These are phyloP conservation scores for Phytophthora aleatoria DNA, from an alignment of 352 stramenopile species.

Conservation along the genomic window DNA sequence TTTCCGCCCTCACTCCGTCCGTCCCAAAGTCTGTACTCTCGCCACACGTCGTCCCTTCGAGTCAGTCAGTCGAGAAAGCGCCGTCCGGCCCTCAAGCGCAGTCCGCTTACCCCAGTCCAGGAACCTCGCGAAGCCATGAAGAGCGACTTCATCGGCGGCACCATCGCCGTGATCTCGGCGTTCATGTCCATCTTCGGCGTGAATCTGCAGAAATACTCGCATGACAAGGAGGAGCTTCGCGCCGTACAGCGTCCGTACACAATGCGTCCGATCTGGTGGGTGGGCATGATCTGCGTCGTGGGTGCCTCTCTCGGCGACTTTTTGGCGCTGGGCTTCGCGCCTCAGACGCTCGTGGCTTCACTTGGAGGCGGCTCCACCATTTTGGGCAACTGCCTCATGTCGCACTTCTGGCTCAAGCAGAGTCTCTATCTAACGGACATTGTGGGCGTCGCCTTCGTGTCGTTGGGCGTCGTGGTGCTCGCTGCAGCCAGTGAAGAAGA, in stretches of 20 bases:
- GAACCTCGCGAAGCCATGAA: constrained; percentile 22
- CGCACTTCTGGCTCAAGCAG: constrained; percentile 89
- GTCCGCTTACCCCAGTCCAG: constrained; percentile 4
- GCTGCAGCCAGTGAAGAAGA: constrained; percentile 73
- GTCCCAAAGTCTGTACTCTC: constrained; percentile 10
- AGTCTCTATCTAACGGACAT: constrained; percentile 87
- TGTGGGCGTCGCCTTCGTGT: constrained; percentile 74
- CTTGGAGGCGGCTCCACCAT: constrained; percentile 85
- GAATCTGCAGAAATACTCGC: constrained; percentile 92
- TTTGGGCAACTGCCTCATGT: constrained; percentile 84
- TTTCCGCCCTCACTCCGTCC: constrained; percentile 12
- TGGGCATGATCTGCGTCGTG: constrained; percentile 89
- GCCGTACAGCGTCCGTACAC: constrained; percentile 79
- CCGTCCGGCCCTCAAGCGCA: constrained; percentile 1
- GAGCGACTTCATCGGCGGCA: constrained; percentile 63
- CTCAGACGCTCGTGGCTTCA: constrained; percentile 86
- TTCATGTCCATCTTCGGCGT: constrained; percentile 90
- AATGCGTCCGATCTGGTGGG: constrained; percentile 85
- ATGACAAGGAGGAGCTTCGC: constrained; percentile 83
- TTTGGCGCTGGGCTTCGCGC: constrained; percentile 83
- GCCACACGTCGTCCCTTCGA: constrained; percentile 27
- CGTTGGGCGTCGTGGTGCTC: constrained; percentile 80
- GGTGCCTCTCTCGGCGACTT: constrained; percentile 86
- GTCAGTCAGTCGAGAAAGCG: constrained; percentile 32
- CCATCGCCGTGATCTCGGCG: constrained; percentile 74